Evolutionary conservation across 2,329 filamentous ascomycete species (phyloP).

Genomic region (Elsinoe ampelina): DNA sequence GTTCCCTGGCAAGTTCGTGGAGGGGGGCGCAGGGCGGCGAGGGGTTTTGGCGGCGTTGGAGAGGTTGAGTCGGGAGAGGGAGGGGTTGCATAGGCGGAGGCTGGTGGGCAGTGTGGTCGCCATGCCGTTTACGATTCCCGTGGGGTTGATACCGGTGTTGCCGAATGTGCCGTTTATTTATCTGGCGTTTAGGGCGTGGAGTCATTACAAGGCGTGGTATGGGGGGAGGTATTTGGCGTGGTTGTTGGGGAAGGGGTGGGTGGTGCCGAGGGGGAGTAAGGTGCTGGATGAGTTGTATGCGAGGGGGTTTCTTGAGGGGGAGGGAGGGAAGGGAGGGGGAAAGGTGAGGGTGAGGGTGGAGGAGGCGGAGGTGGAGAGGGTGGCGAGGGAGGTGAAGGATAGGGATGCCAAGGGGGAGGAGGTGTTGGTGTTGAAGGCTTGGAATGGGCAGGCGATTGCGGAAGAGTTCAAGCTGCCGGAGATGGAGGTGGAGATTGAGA

Average conservation of each 20-base stretch:
- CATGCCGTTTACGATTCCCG: slow-evolving; percentile 72
- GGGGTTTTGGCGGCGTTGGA: slow-evolving; percentile 56
- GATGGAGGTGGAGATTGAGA: slow-evolving; percentile 46
- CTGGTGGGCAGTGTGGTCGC: slow-evolving; percentile 73
- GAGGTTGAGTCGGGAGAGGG: slow-evolving; percentile 67
- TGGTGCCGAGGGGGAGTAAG: slow-evolving; percentile 56
- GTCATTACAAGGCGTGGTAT: slow-evolving; percentile 75
- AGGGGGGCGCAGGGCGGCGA: slow-evolving; percentile 35
- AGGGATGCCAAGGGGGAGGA: slow-evolving; percentile 35
- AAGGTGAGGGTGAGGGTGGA: slow-evolving; percentile 27
- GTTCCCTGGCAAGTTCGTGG: slow-evolving; percentile 64
- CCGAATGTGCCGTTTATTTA: slow-evolving; percentile 98
- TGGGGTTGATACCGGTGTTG: slow-evolving; percentile 16
- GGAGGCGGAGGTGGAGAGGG: slow-evolving; percentile 32
- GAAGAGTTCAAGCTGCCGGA: slow-evolving; percentile 40
- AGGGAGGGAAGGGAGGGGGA: not conserved
- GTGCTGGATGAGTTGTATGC: slow-evolving; percentile 68
- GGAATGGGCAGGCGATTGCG: slow-evolving; percentile 44
- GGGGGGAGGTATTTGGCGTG: slow-evolving; percentile 81
- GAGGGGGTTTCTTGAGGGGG: slow-evolving; percentile 15
- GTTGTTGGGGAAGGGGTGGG: slow-evolving; percentile 62
- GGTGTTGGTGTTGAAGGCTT: slow-evolving; percentile 40
- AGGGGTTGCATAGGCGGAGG: slow-evolving; percentile 64
- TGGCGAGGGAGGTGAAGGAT: slow-evolving; percentile 30
- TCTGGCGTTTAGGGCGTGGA: slow-evolving; percentile 81